Percentiles rank a stretch among this genome's conserved stretches.
phyloP scores from a whole-genome alignment of 2,329 filamentous ascomycete genomes.

The Trichoderma sp. region DNA sequence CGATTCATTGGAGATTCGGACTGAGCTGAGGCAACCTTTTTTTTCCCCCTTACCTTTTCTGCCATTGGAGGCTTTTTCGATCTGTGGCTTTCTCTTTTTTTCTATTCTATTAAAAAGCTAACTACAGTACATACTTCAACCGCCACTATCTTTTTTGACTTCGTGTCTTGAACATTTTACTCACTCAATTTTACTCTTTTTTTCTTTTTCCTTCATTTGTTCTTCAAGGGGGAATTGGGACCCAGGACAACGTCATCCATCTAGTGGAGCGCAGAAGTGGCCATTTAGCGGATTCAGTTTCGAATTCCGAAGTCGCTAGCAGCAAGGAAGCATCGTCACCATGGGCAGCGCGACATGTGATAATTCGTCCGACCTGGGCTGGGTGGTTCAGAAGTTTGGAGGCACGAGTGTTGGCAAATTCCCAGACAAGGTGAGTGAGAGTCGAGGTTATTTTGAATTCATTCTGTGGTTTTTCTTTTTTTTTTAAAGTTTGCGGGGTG shows the following conservation, averaged over 20 bases:
- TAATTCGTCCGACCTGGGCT: slow-evolving; percentile 49
- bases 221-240: not conserved
- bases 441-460: not conserved
- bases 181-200: not conserved
- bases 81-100: slow-evolving; percentile 6
- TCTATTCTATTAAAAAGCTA: not conserved
- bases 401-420: slow-evolving; percentile 97
- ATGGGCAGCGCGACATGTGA: slow-evolving; percentile 36
- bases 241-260: not conserved
- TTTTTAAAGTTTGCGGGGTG: not conserved
- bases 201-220: not conserved
- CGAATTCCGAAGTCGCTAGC: slow-evolving; percentile 19
- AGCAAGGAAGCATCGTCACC: not conserved
- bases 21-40: slow-evolving; percentile 3
- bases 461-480: not conserved
- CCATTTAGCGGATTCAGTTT: not conserved
- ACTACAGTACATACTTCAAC: not conserved
- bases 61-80: not conserved
- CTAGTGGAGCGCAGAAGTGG: not conserved
- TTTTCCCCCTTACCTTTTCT: not conserved
- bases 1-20: not conserved
- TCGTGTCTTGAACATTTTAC: not conserved
- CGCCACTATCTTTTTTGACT: not conserved
- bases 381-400: slow-evolving; percentile 94
- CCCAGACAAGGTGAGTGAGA: slow-evolving; percentile 57